Percentiles rank a stretch among this genome's conserved stretches.
phyloP scores from a whole-genome alignment of 179 eudicot species.

The Vitellaria paradoxa region DNA sequence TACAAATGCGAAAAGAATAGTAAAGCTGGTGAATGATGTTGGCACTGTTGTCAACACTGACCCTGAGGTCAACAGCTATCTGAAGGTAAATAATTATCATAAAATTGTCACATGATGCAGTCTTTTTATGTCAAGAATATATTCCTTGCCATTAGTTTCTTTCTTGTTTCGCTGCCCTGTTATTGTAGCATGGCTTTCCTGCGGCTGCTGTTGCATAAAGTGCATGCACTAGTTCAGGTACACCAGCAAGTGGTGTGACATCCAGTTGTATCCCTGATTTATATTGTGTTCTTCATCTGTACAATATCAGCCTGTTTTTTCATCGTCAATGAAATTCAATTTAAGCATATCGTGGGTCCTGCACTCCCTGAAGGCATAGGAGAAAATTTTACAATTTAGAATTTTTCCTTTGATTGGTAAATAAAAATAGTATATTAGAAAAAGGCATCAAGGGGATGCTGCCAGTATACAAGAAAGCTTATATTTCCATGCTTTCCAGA shows the following conservation, averaged over 20 bases:
- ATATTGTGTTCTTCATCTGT: neutral
- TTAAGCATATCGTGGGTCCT: neutral
- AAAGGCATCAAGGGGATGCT: too few species aligned
- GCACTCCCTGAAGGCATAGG: neutral
- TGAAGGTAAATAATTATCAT: conserved; percentile 57
- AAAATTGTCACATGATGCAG: neutral
- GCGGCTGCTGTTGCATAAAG: neutral
- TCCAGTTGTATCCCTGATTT: neutral
- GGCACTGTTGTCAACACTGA: conserved; percentile 94
- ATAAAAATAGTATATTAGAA: too few species aligned
- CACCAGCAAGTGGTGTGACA: neutral
- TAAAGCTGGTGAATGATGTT: conserved; percentile 90
- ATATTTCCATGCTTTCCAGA: too few species aligned
- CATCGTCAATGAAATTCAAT: neutral
- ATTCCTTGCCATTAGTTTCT: neutral
- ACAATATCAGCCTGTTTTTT: neutral
- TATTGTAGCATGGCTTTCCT: neutral
- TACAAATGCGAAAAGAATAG: conserved; percentile 95
- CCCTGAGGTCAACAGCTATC: conserved; percentile 81
- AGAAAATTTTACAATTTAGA: neutral
- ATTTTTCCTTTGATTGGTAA: too few species aligned
- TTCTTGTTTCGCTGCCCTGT: neutral
- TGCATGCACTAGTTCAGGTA: neutral
- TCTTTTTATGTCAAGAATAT: neutral
- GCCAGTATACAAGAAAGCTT: too few species aligned